A percentile compares a stretch with the other conserved stretches of the same genome.
Evolutionary conservation across 202 grass and related monocot genomes (phyloP).

Genomic region (Dendrocalamus latiflorus): DNA sequence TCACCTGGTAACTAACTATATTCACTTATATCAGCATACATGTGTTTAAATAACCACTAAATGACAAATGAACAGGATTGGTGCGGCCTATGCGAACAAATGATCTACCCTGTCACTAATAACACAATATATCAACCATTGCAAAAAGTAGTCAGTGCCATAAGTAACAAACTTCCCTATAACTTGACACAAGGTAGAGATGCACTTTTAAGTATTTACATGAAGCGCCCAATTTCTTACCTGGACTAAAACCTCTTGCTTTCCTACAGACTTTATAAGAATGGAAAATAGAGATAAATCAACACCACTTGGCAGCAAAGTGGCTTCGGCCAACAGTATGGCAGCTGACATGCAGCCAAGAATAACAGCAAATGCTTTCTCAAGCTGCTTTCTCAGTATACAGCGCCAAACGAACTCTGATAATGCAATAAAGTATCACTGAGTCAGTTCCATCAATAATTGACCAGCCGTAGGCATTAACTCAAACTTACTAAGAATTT

Average conservation of each 20-base stretch:
- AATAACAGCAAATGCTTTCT: constrained; percentile 70
- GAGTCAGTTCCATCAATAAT: constrained; percentile 22
- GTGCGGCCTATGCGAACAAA: neutral
- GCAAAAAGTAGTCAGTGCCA: neutral
- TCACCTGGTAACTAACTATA: constrained; percentile 20
- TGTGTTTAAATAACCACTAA: constrained; percentile 12
- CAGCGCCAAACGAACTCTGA: constrained; percentile 91
- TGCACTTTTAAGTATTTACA: no score
- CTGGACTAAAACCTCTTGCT: constrained; percentile 91
- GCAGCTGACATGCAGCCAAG: constrained; percentile 90
- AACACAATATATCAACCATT: neutral
- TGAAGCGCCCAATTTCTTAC: constrained; percentile 37
- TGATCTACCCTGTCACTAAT: neutral
- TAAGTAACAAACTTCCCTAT: neutral
- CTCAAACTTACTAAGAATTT: constrained; percentile 4
- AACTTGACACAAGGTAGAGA: neutral
- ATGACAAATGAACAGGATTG: neutral
- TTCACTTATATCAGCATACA: neutral
- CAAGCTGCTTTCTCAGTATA: constrained; percentile 92
- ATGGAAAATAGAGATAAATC: constrained; percentile 96
- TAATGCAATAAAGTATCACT: constrained; percentile 26
- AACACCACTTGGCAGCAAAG: constrained; percentile 89
- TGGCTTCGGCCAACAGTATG: constrained; percentile 96
- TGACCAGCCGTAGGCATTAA: constrained; percentile 4
- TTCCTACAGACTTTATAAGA: constrained; percentile 89